phyloP scores from a whole-genome alignment of 805 yeast genomes.

The Sugiyamaella marilandica region DNA sequence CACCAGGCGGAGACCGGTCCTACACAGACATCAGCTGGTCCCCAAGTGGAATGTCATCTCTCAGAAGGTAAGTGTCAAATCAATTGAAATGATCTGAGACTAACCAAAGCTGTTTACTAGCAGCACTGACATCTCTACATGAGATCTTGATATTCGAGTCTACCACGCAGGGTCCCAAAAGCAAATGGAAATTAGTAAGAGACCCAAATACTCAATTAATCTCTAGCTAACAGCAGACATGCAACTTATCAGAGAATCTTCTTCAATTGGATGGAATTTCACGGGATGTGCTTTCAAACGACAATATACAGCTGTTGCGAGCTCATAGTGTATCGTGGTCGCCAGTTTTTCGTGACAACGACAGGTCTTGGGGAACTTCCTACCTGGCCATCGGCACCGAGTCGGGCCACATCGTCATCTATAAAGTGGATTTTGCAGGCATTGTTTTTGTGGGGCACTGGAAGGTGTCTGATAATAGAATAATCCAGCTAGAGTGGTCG shows the following conservation, averaged over 20 bases:
- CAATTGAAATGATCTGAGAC: not conserved
- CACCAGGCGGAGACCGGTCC: constrained; percentile 6
- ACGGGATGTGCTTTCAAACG: not conserved
- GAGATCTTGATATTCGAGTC: constrained; percentile 18
- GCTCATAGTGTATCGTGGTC: constrained; percentile 21
- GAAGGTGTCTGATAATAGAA: constrained; percentile 11
- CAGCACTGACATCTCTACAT: constrained; percentile 14
- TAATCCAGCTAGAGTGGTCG: constrained; percentile 15
- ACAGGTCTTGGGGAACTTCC: constrained; percentile 21
- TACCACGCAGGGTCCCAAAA: constrained; percentile 11
- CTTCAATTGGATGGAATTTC: not conserved
- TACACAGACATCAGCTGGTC: constrained; percentile 22
- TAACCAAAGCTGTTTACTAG: constrained; percentile 9
- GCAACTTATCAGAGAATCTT: not conserved
- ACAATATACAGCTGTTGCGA: constrained; percentile 6
- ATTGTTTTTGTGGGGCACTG: constrained; percentile 3
- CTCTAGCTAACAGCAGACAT: not conserved
- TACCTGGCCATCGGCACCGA: constrained; percentile 22
- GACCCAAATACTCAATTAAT: not conserved
- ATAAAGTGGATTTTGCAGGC: constrained; percentile 2
- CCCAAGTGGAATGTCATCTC: constrained; percentile 18
- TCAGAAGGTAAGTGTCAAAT: constrained; percentile 2
- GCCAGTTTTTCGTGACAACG: not conserved
- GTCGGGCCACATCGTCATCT: constrained; percentile 16
- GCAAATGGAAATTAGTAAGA: constrained; percentile 12